These are phyloP conservation scores for Sclerotinia glacialis DNA, from an alignment of 2,329 filamentous ascomycete genomes.

Conservation along the genomic window DNA sequence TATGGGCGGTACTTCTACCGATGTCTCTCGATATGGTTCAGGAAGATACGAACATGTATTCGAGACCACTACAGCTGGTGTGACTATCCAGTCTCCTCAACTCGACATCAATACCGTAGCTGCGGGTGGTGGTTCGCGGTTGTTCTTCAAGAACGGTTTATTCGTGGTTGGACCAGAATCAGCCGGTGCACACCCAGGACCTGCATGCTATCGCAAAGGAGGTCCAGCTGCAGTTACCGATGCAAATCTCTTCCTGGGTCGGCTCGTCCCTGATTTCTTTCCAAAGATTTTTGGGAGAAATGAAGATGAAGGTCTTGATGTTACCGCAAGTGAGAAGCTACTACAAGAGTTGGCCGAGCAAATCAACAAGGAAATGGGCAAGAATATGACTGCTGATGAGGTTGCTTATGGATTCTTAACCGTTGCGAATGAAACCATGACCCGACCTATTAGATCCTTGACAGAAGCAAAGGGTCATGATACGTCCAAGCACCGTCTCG, in stretches of 20 bases:
- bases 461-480: constrained; percentile 93
- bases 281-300: constrained; percentile 92
- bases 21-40: constrained; percentile 82
- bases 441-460: constrained; percentile 80
- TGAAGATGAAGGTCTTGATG: constrained; percentile 77
- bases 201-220: constrained; percentile 85
- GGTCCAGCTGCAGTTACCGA: constrained; percentile 89
- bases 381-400: constrained; percentile 73
- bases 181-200: constrained; percentile 73
- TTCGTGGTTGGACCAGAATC: constrained; percentile 66
- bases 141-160: constrained; percentile 68
- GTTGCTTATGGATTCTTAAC: constrained; percentile 87
- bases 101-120: constrained; percentile 71
- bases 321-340: constrained; percentile 68
- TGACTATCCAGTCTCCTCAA: constrained; percentile 75
- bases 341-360: constrained; percentile 73
- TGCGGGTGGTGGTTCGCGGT: constrained; percentile 47
- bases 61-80: constrained; percentile 74
- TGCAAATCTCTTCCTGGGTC: constrained; percentile 80
- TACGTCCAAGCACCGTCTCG: constrained; percentile 83
- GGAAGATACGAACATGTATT: constrained; percentile 70
- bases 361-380: constrained; percentile 73
- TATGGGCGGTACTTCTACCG: constrained; percentile 91
- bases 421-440: constrained; percentile 90
- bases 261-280: constrained; percentile 86